Evolutionary conservation across 805 yeast species (phyloP), one percentile per base, ranked within the genome.

Genomic region (Saturnispora halmiae): DNA sequence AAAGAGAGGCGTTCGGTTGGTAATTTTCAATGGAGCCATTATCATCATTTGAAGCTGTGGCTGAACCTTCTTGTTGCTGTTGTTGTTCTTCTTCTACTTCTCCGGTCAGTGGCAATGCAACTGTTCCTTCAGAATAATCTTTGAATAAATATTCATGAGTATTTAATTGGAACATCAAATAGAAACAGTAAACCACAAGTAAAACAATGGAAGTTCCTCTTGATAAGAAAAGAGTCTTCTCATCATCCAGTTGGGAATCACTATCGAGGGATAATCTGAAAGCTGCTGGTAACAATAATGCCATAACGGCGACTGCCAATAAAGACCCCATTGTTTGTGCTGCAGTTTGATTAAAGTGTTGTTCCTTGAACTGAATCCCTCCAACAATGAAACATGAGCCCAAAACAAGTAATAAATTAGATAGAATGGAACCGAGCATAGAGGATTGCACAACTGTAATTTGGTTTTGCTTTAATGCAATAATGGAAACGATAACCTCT

Each of bases 291-390:
- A 92, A 79, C 55, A 92, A 63, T 52, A 92, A 69, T 2, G 95
- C 88, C 29, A 92, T 81, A 36, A 92, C 79, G 3, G 96, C 84
- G 43, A 92, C 77, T 2, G 94, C 94, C 77, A 92, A 75, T 49
- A 92, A 70, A 1, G 96, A 87, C 26, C 87, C 75, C 98, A 92
- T 92, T 6, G 97, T 88, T 63, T 92, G 97, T 4, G 98, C 98
- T 6, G 88, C 96, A 1, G 97, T 90, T 62, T 84, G 94, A 66
- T 87, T 87, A 66, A 92, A 92, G 1, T 72, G 72, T 61, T 92
- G 97, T 59, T 83, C 92, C 28, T 80, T 70, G 47, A 92, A 75
- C 50, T 83, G 80, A 58, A 79, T 73, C 14, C 98, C 98, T 42
- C 98, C 98, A 31, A 83, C 87, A 13, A 90, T 63, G 56, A 92